Evolutionary conservation across 2,329 filamentous ascomycete species (phyloP).

Genomic region (Microsporum ferrugineum): DNA sequence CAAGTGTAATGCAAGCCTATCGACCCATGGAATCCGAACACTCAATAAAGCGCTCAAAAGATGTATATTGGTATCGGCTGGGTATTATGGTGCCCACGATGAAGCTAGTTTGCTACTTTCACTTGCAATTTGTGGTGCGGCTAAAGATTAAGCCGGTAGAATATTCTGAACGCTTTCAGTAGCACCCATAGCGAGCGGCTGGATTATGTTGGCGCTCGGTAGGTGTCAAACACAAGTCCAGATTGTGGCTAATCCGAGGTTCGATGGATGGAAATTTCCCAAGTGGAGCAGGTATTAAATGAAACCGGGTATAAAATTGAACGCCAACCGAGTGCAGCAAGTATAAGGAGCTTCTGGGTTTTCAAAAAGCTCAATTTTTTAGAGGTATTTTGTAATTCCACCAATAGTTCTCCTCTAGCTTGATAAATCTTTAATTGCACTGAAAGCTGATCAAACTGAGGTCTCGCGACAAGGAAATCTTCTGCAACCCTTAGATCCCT

Average conservation of each 20-base stretch:
- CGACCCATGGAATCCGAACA: slow-evolving; percentile 5
- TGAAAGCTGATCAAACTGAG: not conserved
- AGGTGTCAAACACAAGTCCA: not conserved
- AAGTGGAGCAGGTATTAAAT: not conserved
- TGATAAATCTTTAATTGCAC: not conserved
- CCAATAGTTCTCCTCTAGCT: not conserved
- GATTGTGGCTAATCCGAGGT: not conserved
- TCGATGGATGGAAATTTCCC: not conserved
- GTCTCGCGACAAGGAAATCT: not conserved
- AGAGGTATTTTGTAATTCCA: not conserved
- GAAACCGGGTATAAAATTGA: not conserved
- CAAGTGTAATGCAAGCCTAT: not conserved
- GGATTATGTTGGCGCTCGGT: not conserved
- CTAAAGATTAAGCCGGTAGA: not conserved
- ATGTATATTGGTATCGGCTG: not conserved
- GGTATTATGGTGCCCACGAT: not conserved
- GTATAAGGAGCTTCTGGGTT: not conserved
- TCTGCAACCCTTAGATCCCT: not conserved
- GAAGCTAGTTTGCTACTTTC: not conserved
- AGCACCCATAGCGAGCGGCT: not conserved
- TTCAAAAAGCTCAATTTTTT: not conserved
- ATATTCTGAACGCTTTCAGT: not conserved
- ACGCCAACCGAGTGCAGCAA: not conserved
- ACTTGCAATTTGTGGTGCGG: not conserved
- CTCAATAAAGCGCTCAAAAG: not conserved